These are phyloP conservation scores for Candida tallmaniae DNA, from an alignment of 805 yeast genomes.

Conservation along the genomic window DNA sequence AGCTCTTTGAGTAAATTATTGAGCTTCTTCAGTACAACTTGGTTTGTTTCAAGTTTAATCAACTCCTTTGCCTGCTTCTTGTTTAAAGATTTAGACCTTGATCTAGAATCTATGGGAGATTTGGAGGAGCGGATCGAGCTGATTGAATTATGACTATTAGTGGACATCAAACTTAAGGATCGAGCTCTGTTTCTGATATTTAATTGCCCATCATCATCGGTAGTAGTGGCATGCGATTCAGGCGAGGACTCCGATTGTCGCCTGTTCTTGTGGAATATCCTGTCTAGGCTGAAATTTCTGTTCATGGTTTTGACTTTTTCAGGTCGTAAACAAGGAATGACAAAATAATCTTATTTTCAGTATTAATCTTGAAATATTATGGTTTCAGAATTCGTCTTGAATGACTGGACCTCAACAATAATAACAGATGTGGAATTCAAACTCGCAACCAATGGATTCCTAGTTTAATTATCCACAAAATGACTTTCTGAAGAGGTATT, in stretches of 20 bases:
- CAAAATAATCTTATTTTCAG: too few relatives aligned
- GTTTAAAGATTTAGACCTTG: slow-evolving; percentile 13
- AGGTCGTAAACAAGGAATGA: too few relatives aligned
- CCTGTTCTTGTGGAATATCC: slow-evolving; percentile 12
- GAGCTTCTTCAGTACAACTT: slow-evolving; percentile 32
- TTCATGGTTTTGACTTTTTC: too few relatives aligned
- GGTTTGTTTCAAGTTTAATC: slow-evolving; percentile 35
- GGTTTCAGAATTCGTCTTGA: too few relatives aligned
- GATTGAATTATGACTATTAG: slow-evolving; percentile 3
- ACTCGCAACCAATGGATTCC: too few relatives aligned
- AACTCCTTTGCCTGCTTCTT: slow-evolving; percentile 33
- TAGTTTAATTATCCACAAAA: too few relatives aligned
- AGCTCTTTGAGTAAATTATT: slow-evolving; percentile 25
- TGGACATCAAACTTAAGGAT: slow-evolving; percentile 10
- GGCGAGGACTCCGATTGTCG: slow-evolving; percentile 14
- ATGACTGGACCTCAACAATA: too few relatives aligned
- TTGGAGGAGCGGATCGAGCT: slow-evolving; percentile 4
- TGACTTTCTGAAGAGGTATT: too few relatives aligned
- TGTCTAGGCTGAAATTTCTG: slow-evolving; percentile 8
- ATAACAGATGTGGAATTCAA: too few relatives aligned
- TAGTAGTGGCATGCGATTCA: slow-evolving; percentile 6
- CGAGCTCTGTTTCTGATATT: slow-evolving; percentile 8
- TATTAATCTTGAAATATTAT: too few relatives aligned
- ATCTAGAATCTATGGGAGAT: slow-evolving; percentile 2
- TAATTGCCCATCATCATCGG: slow-evolving; percentile 2